phyloP scores from a whole-genome alignment of 768 basidiomycete species.

The Lepiota venenata region DNA sequence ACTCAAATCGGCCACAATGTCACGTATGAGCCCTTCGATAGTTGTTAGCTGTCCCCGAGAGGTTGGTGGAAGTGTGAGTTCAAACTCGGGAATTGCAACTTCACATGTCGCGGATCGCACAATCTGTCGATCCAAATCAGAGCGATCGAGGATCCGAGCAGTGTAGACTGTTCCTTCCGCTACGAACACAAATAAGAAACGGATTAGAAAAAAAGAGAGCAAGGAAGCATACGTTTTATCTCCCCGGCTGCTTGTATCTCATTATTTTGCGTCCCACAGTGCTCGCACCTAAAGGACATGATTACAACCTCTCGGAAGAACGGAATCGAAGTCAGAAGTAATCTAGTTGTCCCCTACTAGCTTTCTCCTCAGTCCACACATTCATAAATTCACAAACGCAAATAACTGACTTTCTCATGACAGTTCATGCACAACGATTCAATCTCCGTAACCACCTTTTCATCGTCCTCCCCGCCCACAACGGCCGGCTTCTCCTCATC shows the following conservation, averaged over 20 bases:
- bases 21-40: constrained; percentile 86
- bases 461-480: constrained; percentile 42
- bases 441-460: constrained; percentile 74
- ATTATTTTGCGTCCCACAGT: constrained; percentile 88
- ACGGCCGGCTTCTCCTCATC: constrained; percentile 6
- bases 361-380: constrained; percentile 18
- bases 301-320: constrained; percentile 94
- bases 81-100: constrained; percentile 81
- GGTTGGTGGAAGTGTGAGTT: constrained; percentile 85
- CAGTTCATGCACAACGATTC: constrained; percentile 96
- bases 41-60: constrained; percentile 93
- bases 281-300: constrained; percentile 95
- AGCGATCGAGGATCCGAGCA: constrained; percentile 64
- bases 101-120: constrained; percentile 86
- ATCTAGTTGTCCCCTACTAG: constrained; percentile 77
- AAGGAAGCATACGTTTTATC: constrained; percentile 65
- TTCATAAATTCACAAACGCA: background rate
- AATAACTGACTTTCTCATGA: constrained; percentile 69
- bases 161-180: constrained; percentile 87
- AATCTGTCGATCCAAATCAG: constrained; percentile 89
- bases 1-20: constrained; percentile 77
- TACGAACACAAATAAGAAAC: constrained; percentile 23
- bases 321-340: constrained; percentile 91
- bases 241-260: constrained; percentile 89
- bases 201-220: background rate